Percentiles rank a stretch among this genome's conserved stretches.
Conservation (phyloP, 2,329 filamentous ascomycete genomes). For the Fusarium sp. region DNA sequence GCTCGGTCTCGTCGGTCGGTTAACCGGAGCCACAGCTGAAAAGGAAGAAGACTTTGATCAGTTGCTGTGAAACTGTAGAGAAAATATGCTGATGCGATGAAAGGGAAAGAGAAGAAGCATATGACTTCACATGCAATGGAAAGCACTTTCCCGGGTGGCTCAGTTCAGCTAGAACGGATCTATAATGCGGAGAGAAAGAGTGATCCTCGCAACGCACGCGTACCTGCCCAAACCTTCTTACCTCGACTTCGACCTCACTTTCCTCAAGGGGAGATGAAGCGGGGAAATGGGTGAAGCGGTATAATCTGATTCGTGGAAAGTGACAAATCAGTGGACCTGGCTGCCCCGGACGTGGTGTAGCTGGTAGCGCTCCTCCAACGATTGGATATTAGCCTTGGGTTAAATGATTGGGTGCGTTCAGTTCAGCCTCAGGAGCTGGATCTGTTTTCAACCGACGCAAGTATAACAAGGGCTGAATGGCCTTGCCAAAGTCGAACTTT, state of each 20-base stretch:
- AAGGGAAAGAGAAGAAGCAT: conserved; percentile 2
- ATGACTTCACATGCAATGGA: conserved; percentile 29
- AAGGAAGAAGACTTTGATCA: background rate
- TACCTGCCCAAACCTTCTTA: conserved; percentile 35
- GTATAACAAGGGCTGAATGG: background rate
- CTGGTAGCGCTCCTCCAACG: conserved; percentile 6
- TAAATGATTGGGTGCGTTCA: conserved; percentile 1
- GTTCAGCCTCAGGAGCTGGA: conserved; percentile 29
- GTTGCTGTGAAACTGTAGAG: background rate
- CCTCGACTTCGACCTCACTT: conserved; percentile 8
- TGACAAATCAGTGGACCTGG: conserved; percentile 2
- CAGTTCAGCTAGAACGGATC: conserved; percentile 4
- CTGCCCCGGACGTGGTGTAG: conserved; percentile 27
- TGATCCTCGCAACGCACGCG: conserved; percentile 17
- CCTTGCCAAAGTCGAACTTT: background rate
- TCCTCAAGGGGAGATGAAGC: conserved; percentile 25
- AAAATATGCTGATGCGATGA: background rate
- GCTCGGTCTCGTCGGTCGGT: conserved; percentile 31
- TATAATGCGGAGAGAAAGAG: conserved; percentile 32
- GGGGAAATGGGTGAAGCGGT: conserved; percentile 28
- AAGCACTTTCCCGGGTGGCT: background rate
- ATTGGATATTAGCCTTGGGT: background rate
- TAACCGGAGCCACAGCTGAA: conserved; percentile 14
- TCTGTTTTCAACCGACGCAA: conserved; percentile 2
- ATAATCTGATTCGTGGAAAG: conserved; percentile 34